phyloP scores from a whole-genome alignment of 192 early-diverging fungal species.

The Linnemannia exigua region DNA sequence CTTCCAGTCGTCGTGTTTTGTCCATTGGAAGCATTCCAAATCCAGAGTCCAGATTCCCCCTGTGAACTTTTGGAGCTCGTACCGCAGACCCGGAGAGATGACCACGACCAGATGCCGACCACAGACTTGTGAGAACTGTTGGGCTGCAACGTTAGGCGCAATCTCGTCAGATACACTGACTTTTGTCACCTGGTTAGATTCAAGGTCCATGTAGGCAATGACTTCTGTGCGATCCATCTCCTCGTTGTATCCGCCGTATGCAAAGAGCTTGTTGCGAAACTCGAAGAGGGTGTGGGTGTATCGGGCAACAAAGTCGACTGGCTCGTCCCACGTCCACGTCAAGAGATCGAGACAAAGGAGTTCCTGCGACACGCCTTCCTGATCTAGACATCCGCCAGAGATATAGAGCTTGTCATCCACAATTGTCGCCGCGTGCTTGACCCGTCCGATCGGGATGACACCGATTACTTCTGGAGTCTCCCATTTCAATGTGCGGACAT shows the following conservation, averaged over 20 bases:
- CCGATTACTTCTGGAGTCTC: constrained; percentile 66
- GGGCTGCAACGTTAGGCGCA: constrained; percentile 68
- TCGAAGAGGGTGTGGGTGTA: constrained; percentile 70
- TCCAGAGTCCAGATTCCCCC: constrained; percentile 74
- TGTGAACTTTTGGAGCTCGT: constrained; percentile 58
- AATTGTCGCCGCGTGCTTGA: constrained; percentile 73
- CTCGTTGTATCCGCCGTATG: constrained; percentile 71
- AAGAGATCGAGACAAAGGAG: constrained; percentile 64
- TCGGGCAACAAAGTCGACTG: constrained; percentile 66
- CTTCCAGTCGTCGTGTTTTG: constrained; percentile 58
- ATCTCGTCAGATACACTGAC: constrained; percentile 63
- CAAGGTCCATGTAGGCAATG: constrained; percentile 70
- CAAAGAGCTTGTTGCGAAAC: constrained; percentile 66
- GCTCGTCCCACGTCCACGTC: constrained; percentile 70
- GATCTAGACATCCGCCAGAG: constrained; percentile 64
- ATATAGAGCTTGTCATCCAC: constrained; percentile 75
- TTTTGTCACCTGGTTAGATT: constrained; percentile 58
- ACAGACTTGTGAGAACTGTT: constrained; percentile 75
- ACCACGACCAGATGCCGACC: constrained; percentile 70
- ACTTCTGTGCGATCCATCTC: constrained; percentile 69
- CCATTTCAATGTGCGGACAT: constrained; percentile 73
- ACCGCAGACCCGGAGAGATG: constrained; percentile 59
- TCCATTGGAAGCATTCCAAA: constrained; percentile 70
- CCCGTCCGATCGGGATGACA: constrained; percentile 62
- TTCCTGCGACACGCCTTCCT: constrained; percentile 46